Base-by-base conservation (phyloP, 208 protist genomes). In the Vickermania spadyakhi region DNA sequence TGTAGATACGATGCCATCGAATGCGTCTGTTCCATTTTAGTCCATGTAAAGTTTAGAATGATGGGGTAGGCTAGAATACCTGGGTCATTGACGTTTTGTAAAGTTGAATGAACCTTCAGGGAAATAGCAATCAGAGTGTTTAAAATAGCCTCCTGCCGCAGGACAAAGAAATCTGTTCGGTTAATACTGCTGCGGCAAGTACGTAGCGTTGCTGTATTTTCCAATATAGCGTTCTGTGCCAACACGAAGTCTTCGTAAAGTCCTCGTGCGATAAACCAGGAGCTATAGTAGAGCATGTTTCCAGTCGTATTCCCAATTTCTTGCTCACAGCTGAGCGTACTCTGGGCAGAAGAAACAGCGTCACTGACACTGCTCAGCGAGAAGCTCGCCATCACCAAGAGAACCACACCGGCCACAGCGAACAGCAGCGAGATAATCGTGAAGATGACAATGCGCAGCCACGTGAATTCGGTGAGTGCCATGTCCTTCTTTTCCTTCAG, bases 101-200 rank as follows among this genome's bases (percentile, higher is more conserved):
- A 18, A 28, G 13, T 62, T 18, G 27, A 50, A 21, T 54, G 21
- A 7, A 25, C 58, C 25, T 56, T 25, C 36, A 62, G 58, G 13
- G 58, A 26, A 7, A 62, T 4, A 21, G 58, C 26, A 14, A 62
- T 56, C 13, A 55, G 58, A 11, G 23, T 28, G 41, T 56, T 62
- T 4, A 18, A 7, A n/a, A 62, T 21, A 13, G 41, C 14, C 28
- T 25, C 18, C 23, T 56, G 26, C 21, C 36, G 28, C 14, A 30
- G 13, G n/a, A 22, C 58, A 25, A 62, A 62, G 58, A 62, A 62
- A 18, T 28, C 22, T 5, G 41, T 62, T 7, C 26, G n/a, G 58
- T 50, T 50, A 25, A 62, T 26, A n/a, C 13, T 18, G 58, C 28
- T 62, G 11, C 58, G 58, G 58, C 58, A 62, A 25, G 5, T 25